Conservation (phyloP, 805 yeast genomes). For the Lipomyces orientalis region DNA sequence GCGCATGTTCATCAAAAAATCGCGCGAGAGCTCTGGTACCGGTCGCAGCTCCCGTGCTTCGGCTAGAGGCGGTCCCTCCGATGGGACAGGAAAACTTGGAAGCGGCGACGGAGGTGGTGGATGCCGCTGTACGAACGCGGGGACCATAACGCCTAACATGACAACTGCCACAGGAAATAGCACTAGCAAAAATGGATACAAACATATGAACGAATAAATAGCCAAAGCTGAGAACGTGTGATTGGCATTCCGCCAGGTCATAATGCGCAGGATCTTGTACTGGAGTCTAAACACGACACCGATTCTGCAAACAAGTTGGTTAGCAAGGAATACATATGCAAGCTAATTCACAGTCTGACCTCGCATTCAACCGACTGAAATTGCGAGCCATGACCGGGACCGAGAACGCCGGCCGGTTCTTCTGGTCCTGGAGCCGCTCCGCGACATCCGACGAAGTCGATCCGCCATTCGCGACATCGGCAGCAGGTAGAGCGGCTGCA, state of each 20-base stretch:
- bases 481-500: slow-evolving; percentile 29
- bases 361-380: slow-evolving; percentile 59
- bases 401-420: slow-evolving; percentile 48
- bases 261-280: slow-evolving; percentile 61
- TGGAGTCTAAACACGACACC: slow-evolving; percentile 64
- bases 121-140: slow-evolving; percentile 72
- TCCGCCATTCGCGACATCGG: slow-evolving; percentile 13
- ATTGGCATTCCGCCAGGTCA: slow-evolving; percentile 79
- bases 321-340: not conserved
- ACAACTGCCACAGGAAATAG: slow-evolving; percentile 66
- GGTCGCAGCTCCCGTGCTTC: slow-evolving; percentile 36
- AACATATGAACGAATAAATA: slow-evolving; percentile 67
- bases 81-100: slow-evolving; percentile 39
- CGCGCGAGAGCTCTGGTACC: slow-evolving; percentile 42
- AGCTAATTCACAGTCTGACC: slow-evolving; percentile 9
- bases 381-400: slow-evolving; percentile 61
- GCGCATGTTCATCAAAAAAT: slow-evolving; percentile 63
- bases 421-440: slow-evolving; percentile 35
- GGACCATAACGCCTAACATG: slow-evolving; percentile 65
- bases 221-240: slow-evolving; percentile 66
- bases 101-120: slow-evolving; percentile 52
- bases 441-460: slow-evolving; percentile 12
- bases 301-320: slow-evolving; percentile 48
- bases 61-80: slow-evolving; percentile 38
- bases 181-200: slow-evolving; percentile 71